These are phyloP conservation scores for Metschnikowia lochheadii DNA, from an alignment of 805 yeast genomes.

Conservation along the genomic window DNA sequence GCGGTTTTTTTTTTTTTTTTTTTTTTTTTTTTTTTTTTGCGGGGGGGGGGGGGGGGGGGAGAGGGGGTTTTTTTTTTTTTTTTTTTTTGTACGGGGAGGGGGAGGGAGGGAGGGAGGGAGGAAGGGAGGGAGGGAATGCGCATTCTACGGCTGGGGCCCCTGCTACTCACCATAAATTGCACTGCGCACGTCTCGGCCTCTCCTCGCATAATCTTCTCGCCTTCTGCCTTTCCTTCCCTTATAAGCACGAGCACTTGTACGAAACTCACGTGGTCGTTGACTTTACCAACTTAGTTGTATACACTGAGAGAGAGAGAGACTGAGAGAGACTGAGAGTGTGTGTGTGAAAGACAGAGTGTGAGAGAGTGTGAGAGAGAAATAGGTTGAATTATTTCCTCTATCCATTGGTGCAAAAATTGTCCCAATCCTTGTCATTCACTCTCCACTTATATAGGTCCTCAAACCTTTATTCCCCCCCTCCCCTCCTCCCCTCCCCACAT, in stretches of 20 bases:
- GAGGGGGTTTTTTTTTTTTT: no score
- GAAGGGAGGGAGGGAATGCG: no score
- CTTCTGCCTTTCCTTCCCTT: background rate
- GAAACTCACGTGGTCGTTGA: background rate
- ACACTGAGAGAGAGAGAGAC: no score
- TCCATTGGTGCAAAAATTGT: background rate
- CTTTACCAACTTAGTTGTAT: background rate
- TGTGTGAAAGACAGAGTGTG: no score
- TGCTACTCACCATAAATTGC: background rate
- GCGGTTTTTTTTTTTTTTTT: no score
- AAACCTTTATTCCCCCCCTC: background rate
- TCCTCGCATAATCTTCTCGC: constrained; percentile 4
- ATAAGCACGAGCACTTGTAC: background rate
- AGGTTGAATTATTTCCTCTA: background rate
- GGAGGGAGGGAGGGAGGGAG: no score
- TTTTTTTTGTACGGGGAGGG: no score
- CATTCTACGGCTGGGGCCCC: no score
- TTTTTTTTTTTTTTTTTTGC: no score
- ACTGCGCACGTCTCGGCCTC: constrained; percentile 1
- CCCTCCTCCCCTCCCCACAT: background rate
- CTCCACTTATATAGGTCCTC: background rate
- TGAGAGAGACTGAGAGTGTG: no score
- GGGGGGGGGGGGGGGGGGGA: no score
- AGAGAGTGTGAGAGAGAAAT: no score
- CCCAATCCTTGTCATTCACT: background rate